phyloP scores from a whole-genome alignment of 805 yeast genomes.

The Saccharomycopsis fibuligera region DNA sequence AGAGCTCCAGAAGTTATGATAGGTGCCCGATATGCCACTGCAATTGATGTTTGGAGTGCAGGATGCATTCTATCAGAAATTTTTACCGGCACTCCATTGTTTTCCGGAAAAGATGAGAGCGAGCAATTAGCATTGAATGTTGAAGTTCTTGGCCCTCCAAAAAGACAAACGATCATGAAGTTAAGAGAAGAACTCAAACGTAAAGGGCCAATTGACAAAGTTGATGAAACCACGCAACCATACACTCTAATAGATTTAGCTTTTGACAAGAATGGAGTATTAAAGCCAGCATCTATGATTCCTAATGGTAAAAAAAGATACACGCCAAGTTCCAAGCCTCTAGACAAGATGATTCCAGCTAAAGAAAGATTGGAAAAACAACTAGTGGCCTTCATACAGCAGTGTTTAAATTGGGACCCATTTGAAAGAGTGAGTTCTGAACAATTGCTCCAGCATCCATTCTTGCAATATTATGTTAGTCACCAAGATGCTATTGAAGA shows the following conservation, averaged over 20 bases:
- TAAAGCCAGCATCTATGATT: slow-evolving; percentile 8
- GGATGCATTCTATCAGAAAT: slow-evolving; percentile 84
- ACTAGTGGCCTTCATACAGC: slow-evolving; percentile 3
- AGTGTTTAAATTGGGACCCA: slow-evolving; percentile 26
- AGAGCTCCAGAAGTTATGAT: slow-evolving; percentile 73
- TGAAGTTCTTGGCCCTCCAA: slow-evolving; percentile 82
- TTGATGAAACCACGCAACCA: slow-evolving; percentile 13
- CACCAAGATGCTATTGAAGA: background rate
- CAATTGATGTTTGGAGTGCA: slow-evolving; percentile 90
- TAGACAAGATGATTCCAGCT: background rate
- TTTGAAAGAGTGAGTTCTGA: slow-evolving; percentile 26
- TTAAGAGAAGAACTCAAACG: slow-evolving; percentile 34
- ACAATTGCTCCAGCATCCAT: slow-evolving; percentile 3
- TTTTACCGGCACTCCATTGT: slow-evolving; percentile 80
- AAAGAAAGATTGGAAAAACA: background rate
- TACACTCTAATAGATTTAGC: slow-evolving; percentile 16
- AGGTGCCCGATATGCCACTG: slow-evolving; percentile 67
- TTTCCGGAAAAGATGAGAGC: slow-evolving; percentile 78
- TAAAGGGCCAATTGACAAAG: slow-evolving; percentile 31
- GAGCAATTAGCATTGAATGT: slow-evolving; percentile 71
- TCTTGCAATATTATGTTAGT: slow-evolving; percentile 2
- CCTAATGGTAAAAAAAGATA: background rate
- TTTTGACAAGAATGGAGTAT: slow-evolving; percentile 14
- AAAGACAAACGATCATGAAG: slow-evolving; percentile 31
- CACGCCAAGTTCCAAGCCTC: background rate